Conservation (phyloP, 2,329 filamentous ascomycete species). For the Talaromyces marneffei region DNA sequence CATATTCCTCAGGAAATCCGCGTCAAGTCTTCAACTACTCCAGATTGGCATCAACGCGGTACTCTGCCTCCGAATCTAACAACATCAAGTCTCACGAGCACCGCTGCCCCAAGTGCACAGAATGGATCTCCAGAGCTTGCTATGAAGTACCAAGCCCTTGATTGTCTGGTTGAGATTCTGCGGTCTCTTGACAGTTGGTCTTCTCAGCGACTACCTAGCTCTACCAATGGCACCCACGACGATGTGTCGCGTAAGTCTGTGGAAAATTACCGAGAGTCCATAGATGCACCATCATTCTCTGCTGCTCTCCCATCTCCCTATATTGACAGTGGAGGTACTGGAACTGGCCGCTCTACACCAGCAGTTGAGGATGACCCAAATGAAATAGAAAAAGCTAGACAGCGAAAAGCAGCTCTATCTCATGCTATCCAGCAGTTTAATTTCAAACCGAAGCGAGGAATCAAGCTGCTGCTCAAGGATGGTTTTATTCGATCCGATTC, state of each 20-base stretch:
- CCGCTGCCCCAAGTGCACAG: constrained; percentile 43
- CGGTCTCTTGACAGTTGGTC: constrained; percentile 93
- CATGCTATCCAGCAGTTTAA: constrained; percentile 92
- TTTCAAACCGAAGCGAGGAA: constrained; percentile 91
- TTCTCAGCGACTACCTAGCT: constrained; percentile 56
- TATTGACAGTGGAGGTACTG: constrained; percentile 55
- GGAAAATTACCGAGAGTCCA: constrained; percentile 63
- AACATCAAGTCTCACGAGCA: constrained; percentile 63
- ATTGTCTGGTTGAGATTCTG: constrained; percentile 81
- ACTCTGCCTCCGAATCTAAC: constrained; percentile 82
- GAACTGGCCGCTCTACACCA: constrained; percentile 59
- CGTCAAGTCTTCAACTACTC: constrained; percentile 52
- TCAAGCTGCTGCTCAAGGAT: constrained; percentile 75
- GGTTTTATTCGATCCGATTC: constrained; percentile 78
- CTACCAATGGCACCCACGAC: constrained; percentile 46
- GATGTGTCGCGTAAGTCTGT: constrained; percentile 47
- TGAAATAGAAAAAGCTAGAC: constrained; percentile 91
- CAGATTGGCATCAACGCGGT: constrained; percentile 82
- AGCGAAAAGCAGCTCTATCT: constrained; percentile 82
- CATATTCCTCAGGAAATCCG: constrained; percentile 80
- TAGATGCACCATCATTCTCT: constrained; percentile 59
- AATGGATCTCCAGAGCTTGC: constrained; percentile 83
- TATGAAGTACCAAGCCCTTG: constrained; percentile 82
- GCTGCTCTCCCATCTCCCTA: constrained; percentile 41
- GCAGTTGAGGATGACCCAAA: constrained; percentile 81